Conservation (phyloP, 257 asterid species). For the Anisodus tanguticus region DNA sequence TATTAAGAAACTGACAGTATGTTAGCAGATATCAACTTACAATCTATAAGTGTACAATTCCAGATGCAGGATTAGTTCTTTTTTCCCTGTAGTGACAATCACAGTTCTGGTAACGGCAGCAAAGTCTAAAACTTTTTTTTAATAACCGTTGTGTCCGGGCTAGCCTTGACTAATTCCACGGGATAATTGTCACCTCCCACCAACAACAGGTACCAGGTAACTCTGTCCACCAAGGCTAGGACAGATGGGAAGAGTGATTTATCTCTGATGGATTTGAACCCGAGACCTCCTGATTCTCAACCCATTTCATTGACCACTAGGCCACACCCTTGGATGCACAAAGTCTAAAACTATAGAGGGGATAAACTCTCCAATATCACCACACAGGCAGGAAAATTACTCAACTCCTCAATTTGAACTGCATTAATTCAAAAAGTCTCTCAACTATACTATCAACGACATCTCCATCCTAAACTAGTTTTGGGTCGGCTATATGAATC, state of each 20-base stretch:
- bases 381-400: not conserved
- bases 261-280: too few relatives aligned
- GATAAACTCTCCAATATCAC: slow-evolving; percentile 18
- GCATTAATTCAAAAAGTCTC: not conserved
- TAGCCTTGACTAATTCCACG: too few relatives aligned
- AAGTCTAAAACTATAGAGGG: not conserved
- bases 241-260: too few relatives aligned
- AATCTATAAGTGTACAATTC: not conserved
- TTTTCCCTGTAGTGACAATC: not conserved
- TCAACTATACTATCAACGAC: not conserved
- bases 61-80: not conserved
- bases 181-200: too few relatives aligned
- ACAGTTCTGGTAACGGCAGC: slow-evolving; percentile 4
- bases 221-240: too few relatives aligned
- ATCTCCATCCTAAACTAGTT: not conserved
- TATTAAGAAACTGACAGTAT: not conserved
- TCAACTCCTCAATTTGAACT: not conserved
- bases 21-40: not conserved
- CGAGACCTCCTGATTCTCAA: too few relatives aligned
- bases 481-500: not conserved
- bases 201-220: too few relatives aligned
- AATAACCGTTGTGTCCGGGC: too few relatives aligned
- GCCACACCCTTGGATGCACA: too few relatives aligned
- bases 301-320: too few relatives aligned
- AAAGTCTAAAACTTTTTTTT: too few relatives aligned